Conservation (phyloP, 192 early-diverging fungal genomes). For the Podila clonocystis region DNA sequence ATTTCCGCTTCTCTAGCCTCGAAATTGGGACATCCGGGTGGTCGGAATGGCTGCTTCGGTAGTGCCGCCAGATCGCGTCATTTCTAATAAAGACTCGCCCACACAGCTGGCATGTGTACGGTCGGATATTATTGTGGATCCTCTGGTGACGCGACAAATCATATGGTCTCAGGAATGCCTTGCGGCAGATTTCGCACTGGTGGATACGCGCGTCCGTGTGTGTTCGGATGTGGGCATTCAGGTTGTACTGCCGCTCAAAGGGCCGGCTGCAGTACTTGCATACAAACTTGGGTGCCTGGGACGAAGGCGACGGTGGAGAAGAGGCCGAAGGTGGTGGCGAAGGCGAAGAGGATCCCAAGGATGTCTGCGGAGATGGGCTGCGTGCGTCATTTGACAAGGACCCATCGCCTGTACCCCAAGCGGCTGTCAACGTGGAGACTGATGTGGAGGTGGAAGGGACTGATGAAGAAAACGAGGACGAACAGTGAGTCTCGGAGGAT, state of each 20-base stretch:
- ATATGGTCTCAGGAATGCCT: slow-evolving; percentile 27
- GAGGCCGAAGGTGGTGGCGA: not conserved
- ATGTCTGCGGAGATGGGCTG: too few relatives aligned
- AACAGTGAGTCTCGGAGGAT: too few relatives aligned
- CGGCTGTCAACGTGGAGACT: too few relatives aligned
- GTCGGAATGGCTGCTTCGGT: slow-evolving; percentile 56
- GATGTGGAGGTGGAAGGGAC: too few relatives aligned
- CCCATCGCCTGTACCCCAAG: too few relatives aligned
- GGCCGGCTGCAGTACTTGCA: slow-evolving; percentile 20
- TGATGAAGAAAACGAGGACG: too few relatives aligned
- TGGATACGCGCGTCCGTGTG: slow-evolving; percentile 11
- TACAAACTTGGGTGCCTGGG: slow-evolving; percentile 17
- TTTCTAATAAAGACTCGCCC: slow-evolving; percentile 74
- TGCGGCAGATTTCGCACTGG: slow-evolving; percentile 6
- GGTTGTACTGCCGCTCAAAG: slow-evolving; percentile 43
- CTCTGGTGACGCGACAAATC: slow-evolving; percentile 86
- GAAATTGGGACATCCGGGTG: slow-evolving; percentile 39
- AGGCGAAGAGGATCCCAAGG: not conserved
- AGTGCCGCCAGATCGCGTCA: slow-evolving; percentile 82
- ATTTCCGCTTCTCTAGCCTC: slow-evolving; percentile 15
- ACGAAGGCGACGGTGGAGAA: not conserved
- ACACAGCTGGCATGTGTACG: slow-evolving; percentile 76
- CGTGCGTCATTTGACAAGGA: too few relatives aligned
- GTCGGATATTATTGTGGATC: slow-evolving; percentile 76
- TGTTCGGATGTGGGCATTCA: slow-evolving; percentile 44